Percentiles rank a stretch among this genome's conserved stretches.
Evolutionary conservation across 345 rosid species (phyloP).

Genomic region (Boechera stricta): DNA sequence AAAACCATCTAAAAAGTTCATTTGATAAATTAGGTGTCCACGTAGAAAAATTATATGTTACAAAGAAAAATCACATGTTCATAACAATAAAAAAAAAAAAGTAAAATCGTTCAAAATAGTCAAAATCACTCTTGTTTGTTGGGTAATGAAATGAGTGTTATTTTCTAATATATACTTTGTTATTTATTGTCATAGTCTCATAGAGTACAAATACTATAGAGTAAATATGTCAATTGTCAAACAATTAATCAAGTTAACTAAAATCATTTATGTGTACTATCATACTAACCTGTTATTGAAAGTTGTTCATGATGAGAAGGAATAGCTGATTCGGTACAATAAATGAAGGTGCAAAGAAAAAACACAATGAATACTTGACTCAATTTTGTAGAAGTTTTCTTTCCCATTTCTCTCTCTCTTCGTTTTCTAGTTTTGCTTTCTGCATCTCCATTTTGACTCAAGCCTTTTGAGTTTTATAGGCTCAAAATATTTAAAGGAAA

Average conservation of each 20-base stretch:
- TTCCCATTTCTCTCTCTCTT: neutral
- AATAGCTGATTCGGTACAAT: constrained; percentile 1
- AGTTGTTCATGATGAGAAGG: constrained; percentile 11
- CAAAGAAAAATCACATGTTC: too few relatives aligned
- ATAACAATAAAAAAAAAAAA: too few relatives aligned
- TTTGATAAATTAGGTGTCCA: too few relatives aligned
- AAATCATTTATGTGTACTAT: too few relatives aligned
- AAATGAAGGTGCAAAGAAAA: neutral
- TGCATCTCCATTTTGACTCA: neutral
- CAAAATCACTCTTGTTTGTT: too few relatives aligned
- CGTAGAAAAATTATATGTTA: too few relatives aligned
- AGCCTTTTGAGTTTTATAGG: neutral
- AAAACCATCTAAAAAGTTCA: too few relatives aligned
- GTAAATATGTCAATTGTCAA: neutral
- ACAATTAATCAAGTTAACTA: neutral
- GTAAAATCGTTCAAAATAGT: too few relatives aligned
- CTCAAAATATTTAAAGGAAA: neutral
- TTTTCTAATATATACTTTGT: too few relatives aligned
- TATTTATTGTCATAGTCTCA: too few relatives aligned
- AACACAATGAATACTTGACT: constrained; percentile 5
- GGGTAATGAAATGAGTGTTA: too few relatives aligned
- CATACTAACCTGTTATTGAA: constrained; percentile 10
- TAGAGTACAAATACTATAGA: neutral
- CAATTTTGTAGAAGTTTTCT: neutral
- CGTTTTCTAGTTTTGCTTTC: neutral